Evolutionary conservation across 108 stramenopile species (phyloP), one percentile per base, ranked within the genome.

Genomic region (Conticribra weissflogii): DNA sequence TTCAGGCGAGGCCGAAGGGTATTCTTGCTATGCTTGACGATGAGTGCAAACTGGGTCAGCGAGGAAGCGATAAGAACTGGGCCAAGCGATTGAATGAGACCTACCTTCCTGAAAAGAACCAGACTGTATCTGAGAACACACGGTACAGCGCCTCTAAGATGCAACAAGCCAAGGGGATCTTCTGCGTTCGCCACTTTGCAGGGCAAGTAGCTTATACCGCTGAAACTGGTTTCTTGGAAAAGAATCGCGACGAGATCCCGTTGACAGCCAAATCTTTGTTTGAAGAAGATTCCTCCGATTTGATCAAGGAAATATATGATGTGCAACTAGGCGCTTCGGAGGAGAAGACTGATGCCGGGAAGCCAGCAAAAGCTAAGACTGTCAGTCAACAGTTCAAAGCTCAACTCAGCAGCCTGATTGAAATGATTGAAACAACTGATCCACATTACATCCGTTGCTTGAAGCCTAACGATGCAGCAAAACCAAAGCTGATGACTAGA

Each of bases 391-490:
- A 98, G 58, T 99, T 99, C 85, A 96, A 96, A 71, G 84, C 84
- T 44, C 97, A 98, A 66, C 87, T 99, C 16, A 81, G 54, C 41
- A 78, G 72, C 25, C 86, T 99, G 36, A 98, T 98, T 79, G 78
- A 69, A 28, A 93, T 81, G 65, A 87, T 99, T 49, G 87, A 91
- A 72, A 87, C 78, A n/a, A 98, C 99, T n/a, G 88, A 96, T 86
- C 98, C 99, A 22, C 98, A 99, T 71, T 99, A 97, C 86, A 96
- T 99, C 75, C 92, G 98, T 50, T 99, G 99, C 74, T 75, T 99
- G 65, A 99, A 99, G 78, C 98, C 98, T 1, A 98, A 98, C 81
- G 96, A 97, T 69, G 82, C 85, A 0, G 93, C 93, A 24, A 89
- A 88, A 54, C 88, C 97, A 12, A 86, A 87, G 57, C 55, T 95